These are phyloP conservation scores for Erigeron canadensis DNA, from an alignment of 129 eudicot genomes.

Conservation along the genomic window DNA sequence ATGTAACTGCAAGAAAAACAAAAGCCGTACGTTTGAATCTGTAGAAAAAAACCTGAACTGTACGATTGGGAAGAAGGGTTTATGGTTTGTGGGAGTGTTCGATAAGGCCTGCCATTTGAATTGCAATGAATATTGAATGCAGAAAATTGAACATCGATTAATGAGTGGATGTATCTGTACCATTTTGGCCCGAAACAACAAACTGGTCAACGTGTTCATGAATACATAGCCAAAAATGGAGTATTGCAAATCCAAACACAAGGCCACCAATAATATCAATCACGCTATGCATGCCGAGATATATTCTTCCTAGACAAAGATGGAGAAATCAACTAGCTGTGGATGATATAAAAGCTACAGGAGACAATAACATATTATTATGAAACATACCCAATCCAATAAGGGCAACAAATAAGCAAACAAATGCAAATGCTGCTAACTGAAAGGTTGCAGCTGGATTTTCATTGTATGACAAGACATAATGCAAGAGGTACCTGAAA, in stretches of 20 bases:
- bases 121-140: not conserved
- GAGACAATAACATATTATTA: not conserved
- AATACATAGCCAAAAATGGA: conserved; percentile 67
- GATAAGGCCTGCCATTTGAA: conserved; percentile 6
- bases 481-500: conserved; percentile 69
- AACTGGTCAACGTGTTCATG: conserved; percentile 67
- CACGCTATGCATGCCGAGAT: conserved; percentile 96
- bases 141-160: not conserved
- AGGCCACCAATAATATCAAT: conserved; percentile 82
- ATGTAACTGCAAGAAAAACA: conserved; percentile 62
- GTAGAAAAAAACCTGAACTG: not conserved
- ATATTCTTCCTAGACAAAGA: conserved; percentile 63
- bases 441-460: conserved; percentile 27
- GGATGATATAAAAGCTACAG: not conserved
- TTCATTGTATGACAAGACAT: conserved; percentile 46
- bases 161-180: conserved; percentile 38
- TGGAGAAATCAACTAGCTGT: conserved; percentile 8
- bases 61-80: not conserved
- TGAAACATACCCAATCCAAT: conserved; percentile 66
- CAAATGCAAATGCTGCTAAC: conserved; percentile 44
- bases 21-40: not conserved
- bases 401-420: conserved; percentile 54
- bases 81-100: not conserved
- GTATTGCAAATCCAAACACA: conserved; percentile 68
- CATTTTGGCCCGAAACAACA: conserved; percentile 75